Evolutionary conservation across 176 grass and related monocot species (phyloP).

Genomic region (Oryza glumipatula): DNA sequence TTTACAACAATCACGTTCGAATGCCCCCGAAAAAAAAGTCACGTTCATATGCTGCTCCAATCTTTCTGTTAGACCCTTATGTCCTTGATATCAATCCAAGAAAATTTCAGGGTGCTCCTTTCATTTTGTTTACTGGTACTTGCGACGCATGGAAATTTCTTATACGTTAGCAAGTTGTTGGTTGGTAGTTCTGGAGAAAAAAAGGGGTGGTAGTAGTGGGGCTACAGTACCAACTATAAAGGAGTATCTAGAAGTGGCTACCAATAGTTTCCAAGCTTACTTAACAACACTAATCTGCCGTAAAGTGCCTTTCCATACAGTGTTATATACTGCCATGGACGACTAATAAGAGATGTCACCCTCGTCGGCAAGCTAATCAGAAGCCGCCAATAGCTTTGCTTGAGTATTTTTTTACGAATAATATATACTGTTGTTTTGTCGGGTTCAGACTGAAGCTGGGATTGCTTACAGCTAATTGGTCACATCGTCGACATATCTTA

Average conservation of each 20-base stretch:
- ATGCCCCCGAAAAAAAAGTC: background rate
- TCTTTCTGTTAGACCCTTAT: background rate
- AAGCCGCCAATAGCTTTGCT: background rate
- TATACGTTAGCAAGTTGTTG: too few relatives aligned
- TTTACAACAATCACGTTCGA: background rate
- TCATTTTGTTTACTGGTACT: background rate
- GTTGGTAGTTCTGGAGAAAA: background rate
- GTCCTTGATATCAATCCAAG: background rate
- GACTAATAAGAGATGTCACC: background rate
- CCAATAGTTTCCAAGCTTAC: conserved; percentile 2
- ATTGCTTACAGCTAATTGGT: conserved; percentile 28
- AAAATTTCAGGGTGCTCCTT: too few relatives aligned
- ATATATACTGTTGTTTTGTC: conserved; percentile 7
- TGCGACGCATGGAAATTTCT: background rate
- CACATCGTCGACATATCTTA: conserved; percentile 40
- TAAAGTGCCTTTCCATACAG: conserved; percentile 14
- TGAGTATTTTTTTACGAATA: conserved; percentile 18
- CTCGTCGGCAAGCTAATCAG: background rate
- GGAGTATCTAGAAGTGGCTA: conserved; percentile 20
- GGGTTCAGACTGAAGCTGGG: background rate
- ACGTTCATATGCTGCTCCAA: background rate
- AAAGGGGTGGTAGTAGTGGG: background rate
- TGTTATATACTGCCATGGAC: background rate
- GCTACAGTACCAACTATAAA: background rate
- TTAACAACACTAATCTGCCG: background rate